phyloP scores from a whole-genome alignment of 2,329 filamentous ascomycete species.

The Falciphora oryzae region DNA sequence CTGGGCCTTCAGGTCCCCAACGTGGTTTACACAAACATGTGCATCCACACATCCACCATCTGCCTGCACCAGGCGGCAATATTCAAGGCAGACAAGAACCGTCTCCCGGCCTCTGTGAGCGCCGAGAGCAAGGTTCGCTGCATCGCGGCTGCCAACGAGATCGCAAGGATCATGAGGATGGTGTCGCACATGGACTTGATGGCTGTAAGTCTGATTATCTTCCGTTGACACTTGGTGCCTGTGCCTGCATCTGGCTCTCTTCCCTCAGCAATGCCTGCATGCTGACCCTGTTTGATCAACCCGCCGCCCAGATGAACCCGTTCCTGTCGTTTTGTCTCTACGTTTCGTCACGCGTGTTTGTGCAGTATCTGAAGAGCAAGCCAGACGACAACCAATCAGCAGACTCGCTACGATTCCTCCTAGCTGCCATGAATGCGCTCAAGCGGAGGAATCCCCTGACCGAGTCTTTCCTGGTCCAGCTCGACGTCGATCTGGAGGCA shows the following conservation, averaged over 20 bases:
- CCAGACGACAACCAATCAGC: slow-evolving; percentile 74
- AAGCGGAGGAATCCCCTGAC: slow-evolving; percentile 86
- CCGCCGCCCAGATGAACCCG: slow-evolving; percentile 73
- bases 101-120: slow-evolving; percentile 67
- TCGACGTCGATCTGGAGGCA: slow-evolving; percentile 84
- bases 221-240: neutral
- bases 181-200: slow-evolving; percentile 85
- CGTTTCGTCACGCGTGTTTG: slow-evolving; percentile 89
- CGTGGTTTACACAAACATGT: slow-evolving; percentile 92
- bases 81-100: slow-evolving; percentile 91
- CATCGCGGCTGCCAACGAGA: slow-evolving; percentile 88
- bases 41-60: slow-evolving; percentile 91
- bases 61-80: slow-evolving; percentile 98
- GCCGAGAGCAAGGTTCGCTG: slow-evolving; percentile 90
- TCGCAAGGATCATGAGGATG: slow-evolving; percentile 92
- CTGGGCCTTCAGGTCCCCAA: slow-evolving; percentile 71
- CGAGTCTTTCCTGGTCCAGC: slow-evolving; percentile 88
- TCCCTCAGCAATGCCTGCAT: neutral
- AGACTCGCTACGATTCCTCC: slow-evolving; percentile 82
- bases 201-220: slow-evolving; percentile 49
- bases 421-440: slow-evolving; percentile 84
- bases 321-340: slow-evolving; percentile 96
- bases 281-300: neutral
- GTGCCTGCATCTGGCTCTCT: neutral
- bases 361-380: slow-evolving; percentile 93